Evolutionary conservation across 257 asterid genomes (phyloP), one percentile per base, ranked within the genome.

Genomic region (Capsicum baccatum): DNA sequence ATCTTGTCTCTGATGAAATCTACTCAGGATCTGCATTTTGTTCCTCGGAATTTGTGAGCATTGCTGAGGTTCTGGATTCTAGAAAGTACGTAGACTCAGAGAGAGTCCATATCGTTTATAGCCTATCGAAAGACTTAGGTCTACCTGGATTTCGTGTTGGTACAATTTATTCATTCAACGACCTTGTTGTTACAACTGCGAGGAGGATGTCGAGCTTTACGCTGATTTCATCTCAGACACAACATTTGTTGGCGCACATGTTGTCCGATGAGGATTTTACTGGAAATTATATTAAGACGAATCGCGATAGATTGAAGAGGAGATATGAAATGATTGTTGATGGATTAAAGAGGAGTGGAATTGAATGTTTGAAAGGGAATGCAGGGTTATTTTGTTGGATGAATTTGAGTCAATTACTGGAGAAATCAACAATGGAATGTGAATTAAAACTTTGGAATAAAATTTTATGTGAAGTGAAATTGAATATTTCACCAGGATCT

Each of bases 361-460:
- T 89, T 12, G 86, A 86, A 58, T 90, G 93, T 73, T 60, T 87
- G 80, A 21, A 87, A 55, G 91, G 93, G 55, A 89, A 90, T 54
- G 93, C 93, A 2, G 93, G 93, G 12, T 9, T 90, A 12, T 90
- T 90, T 83, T 90, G 93, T 67, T 90, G 93, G 91, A 89, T 90
- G 91, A 89, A 90, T 47, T 81, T 90, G 80, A 89, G 90, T 13
- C 70, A 83, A 8, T 68, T 90, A 39, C 84, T 90, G 84, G 86
- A 88, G n/a, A 33, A 83, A 0, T 84, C 86, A 2, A 89, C 90
- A 26, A 85, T 33, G 44, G 91, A 89, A 76, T 79, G 83, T 47
- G 93, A 90, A 83, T 66, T 90, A n/a, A 83, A 19, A n/a, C 74
- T 90, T 0, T 90, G 93, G 93, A 83, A 87, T 8, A 14, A 64